Percentiles rank a stretch among this genome's conserved stretches.
phyloP scores from a whole-genome alignment of 352 stramenopile genomes.

The Phytophthora constricta region DNA sequence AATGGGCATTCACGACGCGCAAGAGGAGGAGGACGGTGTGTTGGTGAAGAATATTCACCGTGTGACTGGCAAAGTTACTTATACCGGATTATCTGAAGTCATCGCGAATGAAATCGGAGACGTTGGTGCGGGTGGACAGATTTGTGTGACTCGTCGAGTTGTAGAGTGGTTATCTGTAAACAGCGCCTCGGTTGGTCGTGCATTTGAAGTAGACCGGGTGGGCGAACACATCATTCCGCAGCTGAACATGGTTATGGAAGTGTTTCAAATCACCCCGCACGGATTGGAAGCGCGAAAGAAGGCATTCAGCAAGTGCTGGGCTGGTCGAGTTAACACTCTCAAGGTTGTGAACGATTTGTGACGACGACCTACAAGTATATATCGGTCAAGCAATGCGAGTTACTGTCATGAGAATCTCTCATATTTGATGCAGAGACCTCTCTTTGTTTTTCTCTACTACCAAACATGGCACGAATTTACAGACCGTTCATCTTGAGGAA shows the following conservation, averaged over 20 bases:
- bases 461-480: neutral
- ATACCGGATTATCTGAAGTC: slow-evolving; percentile 65
- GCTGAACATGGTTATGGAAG: slow-evolving; percentile 44
- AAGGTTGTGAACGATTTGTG: slow-evolving; percentile 14
- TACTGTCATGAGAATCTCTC: neutral
- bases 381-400: neutral
- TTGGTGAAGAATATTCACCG: slow-evolving; percentile 57
- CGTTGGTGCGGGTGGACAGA: slow-evolving; percentile 55
- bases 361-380: neutral
- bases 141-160: slow-evolving; percentile 52
- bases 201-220: slow-evolving; percentile 38
- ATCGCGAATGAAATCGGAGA: slow-evolving; percentile 61
- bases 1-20: slow-evolving; percentile 66
- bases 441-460: neutral
- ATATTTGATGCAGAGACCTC: neutral
- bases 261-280: slow-evolving; percentile 46
- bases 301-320: slow-evolving; percentile 34
- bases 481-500: slow-evolving; percentile 37
- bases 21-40: slow-evolving; percentile 45
- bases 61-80: slow-evolving; percentile 58
- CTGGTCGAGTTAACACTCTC: slow-evolving; percentile 18
- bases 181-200: slow-evolving; percentile 21
- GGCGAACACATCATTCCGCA: slow-evolving; percentile 42
- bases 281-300: slow-evolving; percentile 48
- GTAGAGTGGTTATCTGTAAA: slow-evolving; percentile 49